Evolutionary conservation across 305 asterid genomes (phyloP).

Genomic region (Plantago coronopus): DNA sequence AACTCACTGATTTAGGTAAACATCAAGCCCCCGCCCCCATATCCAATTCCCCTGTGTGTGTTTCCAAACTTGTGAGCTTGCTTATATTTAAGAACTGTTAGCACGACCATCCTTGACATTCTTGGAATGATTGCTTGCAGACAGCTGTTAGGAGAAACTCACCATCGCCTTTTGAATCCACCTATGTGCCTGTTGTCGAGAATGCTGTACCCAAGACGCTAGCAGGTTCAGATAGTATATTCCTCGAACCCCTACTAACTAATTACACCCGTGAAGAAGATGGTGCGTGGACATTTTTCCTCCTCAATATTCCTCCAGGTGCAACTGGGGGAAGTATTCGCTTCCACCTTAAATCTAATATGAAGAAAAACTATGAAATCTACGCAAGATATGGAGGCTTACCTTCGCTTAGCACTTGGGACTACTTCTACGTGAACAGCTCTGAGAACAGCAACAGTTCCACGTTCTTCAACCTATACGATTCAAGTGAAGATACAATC

Average conservation of each 20-base stretch:
- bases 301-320: conserved; percentile 67
- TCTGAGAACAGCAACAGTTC: conserved; percentile 79
- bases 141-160: conserved; percentile 60
- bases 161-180: conserved; percentile 67
- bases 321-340: conserved; percentile 84
- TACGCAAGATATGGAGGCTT: conserved; percentile 83
- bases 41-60: not conserved
- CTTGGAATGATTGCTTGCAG: conserved; percentile 44
- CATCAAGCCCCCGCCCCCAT: not conserved
- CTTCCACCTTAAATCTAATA: conserved; percentile 47
- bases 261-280: conserved; percentile 45
- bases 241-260: conserved; percentile 74
- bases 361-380: conserved; percentile 57
- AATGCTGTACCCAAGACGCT: conserved; percentile 39
- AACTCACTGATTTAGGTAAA: not conserved
- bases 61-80: not conserved
- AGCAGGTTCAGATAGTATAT: conserved; percentile 52
- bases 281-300: conserved; percentile 75
- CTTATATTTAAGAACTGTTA: not conserved
- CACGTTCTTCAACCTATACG: conserved; percentile 79
- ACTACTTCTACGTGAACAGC: conserved; percentile 71
- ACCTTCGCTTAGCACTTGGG: conserved; percentile 72
- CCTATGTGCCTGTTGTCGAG: conserved; percentile 54
- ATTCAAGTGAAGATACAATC: conserved; percentile 48
- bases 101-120: conserved; percentile 13